These are phyloP conservation scores for Ricinus communis DNA, from an alignment of 345 rosid genomes.

Conservation along the genomic window DNA sequence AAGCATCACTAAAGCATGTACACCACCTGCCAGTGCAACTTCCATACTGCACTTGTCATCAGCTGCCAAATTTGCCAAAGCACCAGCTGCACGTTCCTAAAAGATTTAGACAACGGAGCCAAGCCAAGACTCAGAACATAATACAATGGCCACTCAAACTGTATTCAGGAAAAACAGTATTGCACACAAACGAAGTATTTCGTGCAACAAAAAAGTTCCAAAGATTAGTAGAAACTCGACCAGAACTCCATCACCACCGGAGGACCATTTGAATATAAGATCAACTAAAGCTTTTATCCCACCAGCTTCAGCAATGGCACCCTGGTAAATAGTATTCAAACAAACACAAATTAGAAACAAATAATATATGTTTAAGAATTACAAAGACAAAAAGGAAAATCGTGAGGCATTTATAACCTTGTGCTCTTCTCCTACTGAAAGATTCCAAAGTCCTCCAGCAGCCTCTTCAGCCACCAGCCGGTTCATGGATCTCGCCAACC, in stretches of 20 bases:
- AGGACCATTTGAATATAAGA: slow-evolving; percentile 38
- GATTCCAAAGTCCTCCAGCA: slow-evolving; percentile 48
- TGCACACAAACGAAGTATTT: slow-evolving; percentile 4
- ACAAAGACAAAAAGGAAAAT: background rate
- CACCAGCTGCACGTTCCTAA: slow-evolving; percentile 52
- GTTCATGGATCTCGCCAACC: slow-evolving; percentile 38
- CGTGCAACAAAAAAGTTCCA: background rate
- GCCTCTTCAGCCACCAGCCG: slow-evolving; percentile 45
- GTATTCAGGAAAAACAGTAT: slow-evolving; percentile 7
- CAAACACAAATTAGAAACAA: slow-evolving; percentile 1
- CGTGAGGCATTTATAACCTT: slow-evolving; percentile 23
- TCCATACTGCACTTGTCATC: slow-evolving; percentile 44
- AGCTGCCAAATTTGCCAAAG: slow-evolving; percentile 46
- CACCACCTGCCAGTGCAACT: slow-evolving; percentile 37
- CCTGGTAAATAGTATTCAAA: slow-evolving; percentile 24
- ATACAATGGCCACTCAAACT: background rate
- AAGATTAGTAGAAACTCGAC: slow-evolving; percentile 47
- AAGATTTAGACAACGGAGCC: slow-evolving; percentile 37
- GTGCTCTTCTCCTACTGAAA: slow-evolving; percentile 50
- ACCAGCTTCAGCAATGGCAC: slow-evolving; percentile 42
- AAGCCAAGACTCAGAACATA: slow-evolving; percentile 21
- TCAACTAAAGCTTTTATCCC: slow-evolving; percentile 43
- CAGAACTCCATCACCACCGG: slow-evolving; percentile 37
- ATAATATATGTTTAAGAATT: background rate
- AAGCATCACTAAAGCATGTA: slow-evolving; percentile 39